These are phyloP conservation scores for Eucalyptus polybractea DNA, from an alignment of 345 rosid species.

Conservation along the genomic window DNA sequence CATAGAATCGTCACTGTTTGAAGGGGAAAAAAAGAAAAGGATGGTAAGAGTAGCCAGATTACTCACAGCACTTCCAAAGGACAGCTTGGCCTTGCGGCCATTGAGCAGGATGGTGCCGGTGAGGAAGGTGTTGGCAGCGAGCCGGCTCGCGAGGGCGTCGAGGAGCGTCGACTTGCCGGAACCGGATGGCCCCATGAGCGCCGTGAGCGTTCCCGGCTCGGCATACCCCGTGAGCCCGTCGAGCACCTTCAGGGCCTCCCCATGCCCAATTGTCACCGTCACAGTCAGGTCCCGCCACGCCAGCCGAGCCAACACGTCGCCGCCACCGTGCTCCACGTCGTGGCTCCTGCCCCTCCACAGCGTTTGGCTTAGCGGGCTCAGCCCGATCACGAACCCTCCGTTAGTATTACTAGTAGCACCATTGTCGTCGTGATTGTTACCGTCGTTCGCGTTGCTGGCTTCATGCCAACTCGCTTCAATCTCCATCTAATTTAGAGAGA, in stretches of 20 bases:
- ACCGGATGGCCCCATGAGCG: constrained; percentile 96
- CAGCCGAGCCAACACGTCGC: constrained; percentile 80
- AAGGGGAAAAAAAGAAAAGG: not conserved
- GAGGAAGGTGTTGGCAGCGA: constrained; percentile 86
- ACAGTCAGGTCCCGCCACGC: constrained; percentile 94
- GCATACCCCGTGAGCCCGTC: constrained; percentile 87
- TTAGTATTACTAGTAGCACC: not conserved
- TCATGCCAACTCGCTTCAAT: not conserved
- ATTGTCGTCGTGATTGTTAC: not conserved
- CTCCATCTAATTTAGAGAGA: not conserved
- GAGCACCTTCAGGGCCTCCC: constrained; percentile 63
- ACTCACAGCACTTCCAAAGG: constrained; percentile 89
- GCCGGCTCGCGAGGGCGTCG: constrained; percentile 78
- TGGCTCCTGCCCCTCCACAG: constrained; percentile 53
- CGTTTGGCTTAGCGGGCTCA: constrained; percentile 78
- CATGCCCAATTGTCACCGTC: constrained; percentile 52
- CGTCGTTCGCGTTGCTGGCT: not conserved
- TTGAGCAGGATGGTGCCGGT: constrained; percentile 82
- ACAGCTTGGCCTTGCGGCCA: constrained; percentile 88
- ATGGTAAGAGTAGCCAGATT: not conserved
- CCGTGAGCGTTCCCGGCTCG: constrained; percentile 76
- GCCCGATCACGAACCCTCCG: constrained; percentile 13
- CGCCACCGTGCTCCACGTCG: constrained; percentile 31
- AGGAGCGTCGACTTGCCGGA: constrained; percentile 93
- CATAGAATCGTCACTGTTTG: not conserved